Conservation (phyloP, 2,329 filamentous ascomycete species). For the Colletotrichum sp. region DNA sequence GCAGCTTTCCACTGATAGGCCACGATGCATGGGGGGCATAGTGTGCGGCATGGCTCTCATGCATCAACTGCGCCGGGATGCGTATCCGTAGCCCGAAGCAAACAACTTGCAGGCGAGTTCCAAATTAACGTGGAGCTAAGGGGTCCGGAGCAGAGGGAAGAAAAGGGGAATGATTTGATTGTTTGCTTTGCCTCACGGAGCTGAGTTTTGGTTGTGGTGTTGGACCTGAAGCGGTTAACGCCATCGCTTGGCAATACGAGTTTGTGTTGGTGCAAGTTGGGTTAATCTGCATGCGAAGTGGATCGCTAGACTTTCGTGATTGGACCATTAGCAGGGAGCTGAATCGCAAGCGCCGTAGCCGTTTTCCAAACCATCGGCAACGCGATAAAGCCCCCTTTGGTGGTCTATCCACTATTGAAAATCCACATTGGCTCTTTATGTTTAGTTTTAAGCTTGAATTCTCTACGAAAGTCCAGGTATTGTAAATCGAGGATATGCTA, state of each 20-base stretch:
- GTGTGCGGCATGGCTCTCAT: neutral
- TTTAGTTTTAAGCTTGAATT: neutral
- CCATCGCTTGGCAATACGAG: neutral
- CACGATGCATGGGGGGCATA: neutral
- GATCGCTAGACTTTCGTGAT: neutral
- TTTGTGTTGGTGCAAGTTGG: neutral
- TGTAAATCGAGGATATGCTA: neutral
- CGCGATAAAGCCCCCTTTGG: neutral
- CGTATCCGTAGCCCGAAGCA: neutral
- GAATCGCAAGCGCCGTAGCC: neutral
- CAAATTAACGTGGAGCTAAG: neutral
- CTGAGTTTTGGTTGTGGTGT: neutral
- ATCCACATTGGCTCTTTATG: neutral
- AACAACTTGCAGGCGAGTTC: neutral
- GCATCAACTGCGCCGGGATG: neutral
- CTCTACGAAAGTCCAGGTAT: neutral
- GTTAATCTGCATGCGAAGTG: neutral
- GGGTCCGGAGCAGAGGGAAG: neutral
- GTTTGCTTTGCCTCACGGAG: neutral
- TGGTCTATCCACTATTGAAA: neutral
- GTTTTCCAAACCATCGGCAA: neutral
- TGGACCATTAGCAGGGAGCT: neutral
- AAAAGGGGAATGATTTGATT: neutral
- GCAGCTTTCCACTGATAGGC: neutral
- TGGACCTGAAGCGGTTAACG: neutral